Base-by-base conservation (phyloP, 768 basidiomycete genomes). In the Suillus subluteus region DNA sequence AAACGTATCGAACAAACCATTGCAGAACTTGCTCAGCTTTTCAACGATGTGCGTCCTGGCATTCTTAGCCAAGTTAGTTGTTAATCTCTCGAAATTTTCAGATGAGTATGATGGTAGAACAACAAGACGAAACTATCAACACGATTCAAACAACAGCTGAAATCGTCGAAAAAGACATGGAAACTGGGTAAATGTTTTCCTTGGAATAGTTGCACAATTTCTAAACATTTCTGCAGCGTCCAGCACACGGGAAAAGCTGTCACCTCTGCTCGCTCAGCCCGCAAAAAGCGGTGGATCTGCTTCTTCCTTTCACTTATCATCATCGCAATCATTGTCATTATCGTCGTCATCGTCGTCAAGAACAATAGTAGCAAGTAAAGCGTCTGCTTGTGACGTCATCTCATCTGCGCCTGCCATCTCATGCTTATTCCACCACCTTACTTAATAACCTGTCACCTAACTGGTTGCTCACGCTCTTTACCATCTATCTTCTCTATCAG, bases 251-350 rank as follows among this genome's bases (percentile, higher is more conserved):
- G 91, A 58, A 92, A 92, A 73, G 97, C 96, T 8, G 92, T 98
- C 62, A 82, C 80, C 44, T 94, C 91, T 44, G 97, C 97, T 26
- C 86, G 92, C 38, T 86, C 91, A 40, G 97, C 97, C 26, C 89
- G 97, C 67, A 94, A 91, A 79, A 98, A 97, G 86, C 89, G 96
- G 73, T 98, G 96, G 95, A 96, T 97, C 76, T 98, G 96, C 81
- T 97, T 97, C 84, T 75, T 88, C 79, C 87, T 95, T 67, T 74
- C 79, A 65, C 73, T 96, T 65, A 73, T 94, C 66, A 73, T 95
- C 63, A 81, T 91, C 66, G 86, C 89, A 69, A 85, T 93, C 58
- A 82, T 88, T 55, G 89, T 85, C 55, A 82, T 91, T 62, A 81
- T 93, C 38, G 80, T 86, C 35, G 88, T 85, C 6, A 82, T 88